Percentiles rank a stretch among this genome's conserved stretches.
phyloP scores from a whole-genome alignment of 805 yeast species.

The Lachancea sp. region DNA sequence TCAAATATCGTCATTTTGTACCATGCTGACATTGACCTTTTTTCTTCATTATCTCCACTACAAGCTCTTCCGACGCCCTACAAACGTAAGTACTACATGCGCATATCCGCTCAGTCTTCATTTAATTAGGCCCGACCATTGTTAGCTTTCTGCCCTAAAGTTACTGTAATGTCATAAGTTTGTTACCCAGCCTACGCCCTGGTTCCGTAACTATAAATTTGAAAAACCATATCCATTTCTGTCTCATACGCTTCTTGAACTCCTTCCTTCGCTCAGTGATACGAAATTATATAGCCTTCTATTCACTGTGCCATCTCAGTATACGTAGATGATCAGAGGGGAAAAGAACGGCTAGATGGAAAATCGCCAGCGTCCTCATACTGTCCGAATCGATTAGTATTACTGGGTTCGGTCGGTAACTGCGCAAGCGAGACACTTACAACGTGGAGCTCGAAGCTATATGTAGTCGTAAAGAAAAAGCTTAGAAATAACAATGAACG shows the following conservation, averaged over 20 bases:
- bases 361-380: conserved; percentile 34
- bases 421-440: conserved; percentile 28
- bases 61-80: too few relatives aligned
- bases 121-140: too few relatives aligned
- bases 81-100: too few relatives aligned
- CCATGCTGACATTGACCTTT: too few relatives aligned
- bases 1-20: too few relatives aligned
- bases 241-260: neutral
- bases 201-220: neutral
- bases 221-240: neutral
- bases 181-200: conserved; percentile 3
- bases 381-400: conserved; percentile 25
- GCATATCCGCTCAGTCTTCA: too few relatives aligned
- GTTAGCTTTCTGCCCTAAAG: conserved; percentile 4
- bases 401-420: conserved; percentile 31
- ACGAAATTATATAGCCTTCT: conserved; percentile 32
- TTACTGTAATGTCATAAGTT: neutral
- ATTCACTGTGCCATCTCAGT: conserved; percentile 35
- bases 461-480: neutral
- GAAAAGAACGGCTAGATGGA: conserved; percentile 35
- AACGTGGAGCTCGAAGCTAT: neutral
- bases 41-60: too few relatives aligned
- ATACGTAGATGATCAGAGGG: conserved; percentile 35
- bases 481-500: neutral
- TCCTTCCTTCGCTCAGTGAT: conserved; percentile 17